A percentile compares a stretch with the other conserved stretches of the same genome.
Evolutionary conservation across 805 yeast species (phyloP).

Genomic region (Candida vaughaniae): DNA sequence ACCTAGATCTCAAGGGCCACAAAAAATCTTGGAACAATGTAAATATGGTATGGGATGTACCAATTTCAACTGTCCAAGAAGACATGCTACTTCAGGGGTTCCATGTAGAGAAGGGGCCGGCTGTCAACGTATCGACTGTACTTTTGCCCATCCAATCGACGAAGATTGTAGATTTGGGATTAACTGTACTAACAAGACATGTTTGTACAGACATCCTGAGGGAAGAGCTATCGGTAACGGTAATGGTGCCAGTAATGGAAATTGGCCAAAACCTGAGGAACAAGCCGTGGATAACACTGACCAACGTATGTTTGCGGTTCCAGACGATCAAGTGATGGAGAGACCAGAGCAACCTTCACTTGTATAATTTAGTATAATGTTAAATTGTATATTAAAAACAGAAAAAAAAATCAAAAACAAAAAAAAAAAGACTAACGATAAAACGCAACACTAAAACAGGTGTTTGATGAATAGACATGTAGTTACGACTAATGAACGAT

Average conservation of each 20-base stretch:
- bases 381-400: slow-evolving; percentile 11
- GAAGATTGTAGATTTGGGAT: slow-evolving; percentile 80
- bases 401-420: slow-evolving; percentile 15
- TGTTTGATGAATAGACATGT: background rate
- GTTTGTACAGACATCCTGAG: slow-evolving; percentile 78
- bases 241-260: background rate
- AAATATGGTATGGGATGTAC: slow-evolving; percentile 76
- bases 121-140: slow-evolving; percentile 79
- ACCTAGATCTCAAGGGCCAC: background rate
- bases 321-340: slow-evolving; percentile 71
- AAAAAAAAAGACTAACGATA: slow-evolving; percentile 8
- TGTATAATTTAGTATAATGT: slow-evolving; percentile 4
- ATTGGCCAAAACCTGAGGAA: background rate
- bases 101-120: slow-evolving; percentile 80
- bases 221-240: slow-evolving; percentile 48
- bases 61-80: slow-evolving; percentile 72
- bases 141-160: slow-evolving; percentile 75
- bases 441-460: slow-evolving; percentile 3
- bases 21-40: slow-evolving; percentile 68
- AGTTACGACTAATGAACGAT: background rate
- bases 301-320: slow-evolving; percentile 72
- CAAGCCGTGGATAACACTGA: slow-evolving; percentile 33
- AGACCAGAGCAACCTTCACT: slow-evolving; percentile 40
- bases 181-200: slow-evolving; percentile 67
- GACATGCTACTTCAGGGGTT: slow-evolving; percentile 76